These are phyloP conservation scores for Hypomontagnella monticulosa DNA, from an alignment of 495 filamentous ascomycete species.

Conservation along the genomic window DNA sequence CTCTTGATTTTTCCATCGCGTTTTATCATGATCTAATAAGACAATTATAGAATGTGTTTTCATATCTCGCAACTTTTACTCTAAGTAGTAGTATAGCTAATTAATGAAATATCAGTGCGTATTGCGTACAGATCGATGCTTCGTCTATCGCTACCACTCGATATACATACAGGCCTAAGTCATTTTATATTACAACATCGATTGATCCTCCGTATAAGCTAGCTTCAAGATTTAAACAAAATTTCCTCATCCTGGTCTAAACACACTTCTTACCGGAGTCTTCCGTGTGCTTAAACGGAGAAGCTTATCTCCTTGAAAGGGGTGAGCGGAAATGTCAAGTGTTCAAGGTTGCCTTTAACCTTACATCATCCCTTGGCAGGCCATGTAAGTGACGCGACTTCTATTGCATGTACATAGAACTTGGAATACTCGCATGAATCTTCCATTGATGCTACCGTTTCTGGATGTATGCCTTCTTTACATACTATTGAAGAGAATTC, in stretches of 20 bases:
- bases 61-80: no score
- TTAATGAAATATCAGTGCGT: background rate
- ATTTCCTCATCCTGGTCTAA: conserved; percentile 6
- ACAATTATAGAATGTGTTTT: background rate
- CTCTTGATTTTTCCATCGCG: conserved; percentile 1
- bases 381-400: conserved; percentile 5
- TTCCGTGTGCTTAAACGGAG: conserved; percentile 17
- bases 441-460: conserved; percentile 19
- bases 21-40: conserved; percentile 1
- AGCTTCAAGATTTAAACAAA: conserved; percentile 3
- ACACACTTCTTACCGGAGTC: conserved; percentile 12
- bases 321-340: conserved; percentile 17
- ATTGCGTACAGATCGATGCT: background rate
- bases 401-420: background rate
- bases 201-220: conserved; percentile 11
- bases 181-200: background rate
- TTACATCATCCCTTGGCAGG: conserved; percentile 9
- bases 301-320: conserved; percentile 8
- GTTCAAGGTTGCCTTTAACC: conserved; percentile 28
- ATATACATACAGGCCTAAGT: background rate
- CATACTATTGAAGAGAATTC: conserved; percentile 16
- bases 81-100: background rate
- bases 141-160: background rate
- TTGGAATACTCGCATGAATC: conserved; percentile 15
- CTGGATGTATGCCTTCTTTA: conserved; percentile 11